Base-by-base conservation (phyloP, 1,284 basidiomycete genomes). In the Moesziomyces aphidis region DNA sequence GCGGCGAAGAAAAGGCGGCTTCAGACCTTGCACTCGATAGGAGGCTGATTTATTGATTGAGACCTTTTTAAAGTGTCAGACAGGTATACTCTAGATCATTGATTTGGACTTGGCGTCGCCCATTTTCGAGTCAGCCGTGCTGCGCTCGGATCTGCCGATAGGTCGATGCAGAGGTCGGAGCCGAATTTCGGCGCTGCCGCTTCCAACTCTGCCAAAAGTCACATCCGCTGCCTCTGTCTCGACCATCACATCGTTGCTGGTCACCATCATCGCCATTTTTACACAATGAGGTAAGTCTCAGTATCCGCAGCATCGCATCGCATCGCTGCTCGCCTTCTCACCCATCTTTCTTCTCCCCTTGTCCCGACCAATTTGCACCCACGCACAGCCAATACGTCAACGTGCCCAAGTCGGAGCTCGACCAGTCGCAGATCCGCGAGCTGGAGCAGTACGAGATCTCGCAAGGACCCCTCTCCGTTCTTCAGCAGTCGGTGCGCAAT, bases 401-500 rank as follows among this genome's bases (percentile, higher is more conserved):
- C 85, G 91, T 95, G 63, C 93, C 95, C 65, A 97, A 96, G 85
- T 98, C 95, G 45, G 97, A 99, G 87, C 90, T 99, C 64, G 94
- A 97, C 85, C 97, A 99, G 86, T 92, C 92, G 17, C 94, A 99
- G 87, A 89, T 99, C 68, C 91, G 95, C 67, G 93, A 95, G 83
- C 88, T 99, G 71, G 96, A 99, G 86, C 83, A 81, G 51, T 80
- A 78, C 58, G 81, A 85, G 61, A 83, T 85, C 70, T 73, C 80
- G 22, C 79, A 83, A 59, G 95, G 95, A 17, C 95, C 96, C 28
- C 87, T 99, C 80, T 96, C 94, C n/a, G 96, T 99, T 52, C 89
- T 99, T 47, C 97, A 99, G 86, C 94, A 97, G 86, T 93, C 95
- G 42, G 97, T 99, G 74, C 90, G 97, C 86, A 98, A 98, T 86